Percentiles rank a stretch among this genome's conserved stretches.
phyloP scores from a whole-genome alignment of 176 grass and related monocot genomes.

The Triticum turgidum region DNA sequence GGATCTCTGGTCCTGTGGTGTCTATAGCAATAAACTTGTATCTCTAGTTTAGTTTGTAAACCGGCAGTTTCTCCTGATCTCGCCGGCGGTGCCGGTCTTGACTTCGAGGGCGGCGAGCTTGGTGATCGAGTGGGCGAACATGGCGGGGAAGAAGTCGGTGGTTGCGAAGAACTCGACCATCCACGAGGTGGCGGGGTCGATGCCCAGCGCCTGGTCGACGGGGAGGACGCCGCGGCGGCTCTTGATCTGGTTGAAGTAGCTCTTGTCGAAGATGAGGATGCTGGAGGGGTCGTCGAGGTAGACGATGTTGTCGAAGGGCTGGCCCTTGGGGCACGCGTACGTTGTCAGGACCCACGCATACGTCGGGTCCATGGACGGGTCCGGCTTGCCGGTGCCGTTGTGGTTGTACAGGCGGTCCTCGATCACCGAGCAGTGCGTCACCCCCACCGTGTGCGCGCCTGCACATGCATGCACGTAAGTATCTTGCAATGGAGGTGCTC shows the following conservation, averaged over 20 bases:
- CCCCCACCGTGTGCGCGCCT: constrained; percentile 80
- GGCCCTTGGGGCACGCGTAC: constrained; percentile 34
- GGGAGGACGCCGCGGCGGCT: constrained; percentile 49
- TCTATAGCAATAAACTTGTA: too few relatives aligned
- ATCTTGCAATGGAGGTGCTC: not conserved
- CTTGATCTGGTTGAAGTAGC: constrained; percentile 63
- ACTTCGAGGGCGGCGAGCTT: constrained; percentile 63
- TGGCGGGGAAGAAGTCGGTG: constrained; percentile 46
- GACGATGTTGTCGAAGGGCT: constrained; percentile 48
- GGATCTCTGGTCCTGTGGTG: not conserved
- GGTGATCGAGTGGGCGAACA: constrained; percentile 61
- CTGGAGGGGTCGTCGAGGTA: constrained; percentile 68
- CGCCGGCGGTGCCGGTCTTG: constrained; percentile 61
- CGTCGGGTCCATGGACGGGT: constrained; percentile 57
- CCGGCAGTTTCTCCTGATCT: constrained; percentile 64
- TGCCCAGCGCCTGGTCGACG: constrained; percentile 62
- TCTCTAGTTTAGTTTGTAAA: constrained; percentile 37
- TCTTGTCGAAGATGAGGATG: constrained; percentile 49
- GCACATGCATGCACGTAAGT: not conserved
- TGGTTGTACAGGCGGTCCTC: constrained; percentile 55
- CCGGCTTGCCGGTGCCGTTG: constrained; percentile 49
- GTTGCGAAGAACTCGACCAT: constrained; percentile 46
- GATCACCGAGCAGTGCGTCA: constrained; percentile 81
- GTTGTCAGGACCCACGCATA: constrained; percentile 40
- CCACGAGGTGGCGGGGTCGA: constrained; percentile 33